Evolutionary conservation across 23 red algal genomes (phyloP).

Genomic region (Cyanidiococcus yangmingshanensis): DNA sequence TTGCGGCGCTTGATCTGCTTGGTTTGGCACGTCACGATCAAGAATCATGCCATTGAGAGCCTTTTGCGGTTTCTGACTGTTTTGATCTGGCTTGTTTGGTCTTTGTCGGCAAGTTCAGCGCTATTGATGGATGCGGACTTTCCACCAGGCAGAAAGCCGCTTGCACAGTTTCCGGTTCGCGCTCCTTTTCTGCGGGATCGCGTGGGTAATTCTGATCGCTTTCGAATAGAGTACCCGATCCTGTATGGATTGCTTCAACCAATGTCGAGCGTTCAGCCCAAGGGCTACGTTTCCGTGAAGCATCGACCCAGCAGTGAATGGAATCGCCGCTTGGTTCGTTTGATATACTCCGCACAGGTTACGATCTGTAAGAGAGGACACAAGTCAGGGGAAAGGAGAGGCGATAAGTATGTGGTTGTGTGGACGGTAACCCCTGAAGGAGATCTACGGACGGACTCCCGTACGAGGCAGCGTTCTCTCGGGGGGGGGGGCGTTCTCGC

Average conservation of each 20-base stretch:
- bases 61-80: constrained; percentile 58
- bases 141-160: constrained; percentile 73
- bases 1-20: constrained; percentile 60
- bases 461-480: too few relatives aligned
- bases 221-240: constrained; percentile 34
- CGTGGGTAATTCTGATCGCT: constrained; percentile 90
- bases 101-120: constrained; percentile 69
- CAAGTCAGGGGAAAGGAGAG: too few relatives aligned
- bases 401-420: too few relatives aligned
- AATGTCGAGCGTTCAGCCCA: neutral
- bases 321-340: too few relatives aligned
- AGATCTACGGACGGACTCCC: too few relatives aligned
- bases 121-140: constrained; percentile 75
- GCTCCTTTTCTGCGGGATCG: constrained; percentile 69
- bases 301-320: too few relatives aligned
- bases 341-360: too few relatives aligned
- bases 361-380: too few relatives aligned
- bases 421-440: too few relatives aligned
- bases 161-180: constrained; percentile 79
- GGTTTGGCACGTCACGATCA: constrained; percentile 52
- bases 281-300: too few relatives aligned
- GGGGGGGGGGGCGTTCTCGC: too few relatives aligned
- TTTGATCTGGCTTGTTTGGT: constrained; percentile 62
- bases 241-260: neutral
- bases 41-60: constrained; percentile 31